Base-by-base conservation (phyloP, 306 rosid species). In the Cucurbita maxima region DNA sequence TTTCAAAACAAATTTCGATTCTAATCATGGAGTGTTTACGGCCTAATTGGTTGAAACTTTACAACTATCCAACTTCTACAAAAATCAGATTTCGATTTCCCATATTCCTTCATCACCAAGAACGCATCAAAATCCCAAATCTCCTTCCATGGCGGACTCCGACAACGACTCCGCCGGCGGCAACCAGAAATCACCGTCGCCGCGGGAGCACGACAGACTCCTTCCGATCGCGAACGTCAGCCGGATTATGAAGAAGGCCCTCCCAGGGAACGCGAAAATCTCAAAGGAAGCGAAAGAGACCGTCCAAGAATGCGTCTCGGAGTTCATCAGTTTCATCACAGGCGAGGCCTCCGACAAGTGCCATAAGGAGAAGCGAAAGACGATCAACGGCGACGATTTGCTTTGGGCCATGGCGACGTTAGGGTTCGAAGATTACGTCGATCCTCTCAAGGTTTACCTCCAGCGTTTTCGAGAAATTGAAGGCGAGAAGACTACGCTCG, bases 271-370 rank as follows among this genome's bases (percentile, higher is more conserved):
- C 85, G 97, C 97, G 67, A 91, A 91, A 89, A 91, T 91, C 82
- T 91, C 97, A 2, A 91, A 91, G 62, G 97, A 91, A 80, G 97
- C 97, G 1, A 91, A 91, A 76, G 97, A 91, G 80, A 91, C 92
- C 0, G 97, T 91, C 11, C 97, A 91, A 67, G 97, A 91, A 82
- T 91, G 97, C 84, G 97, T 91, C 0, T 91, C 97, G 4, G 97
- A 91, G 87, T 91, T 91, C 84, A 91, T 91, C 47, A 91, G 97
- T 82, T 91, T 91, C 86, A 79, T 91, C 62, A 91, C 97, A 45
- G 97, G 97, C 10, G 97, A 91, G 54, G 97, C 97, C 22, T 91
- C 97, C 8, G 97, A 91, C 78, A 91, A 91, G 89, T 91, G 97
- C 76, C 97, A 91, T 80, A 78, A 92, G 30, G 97, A 91, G 90